phyloP scores from a whole-genome alignment of 345 rosid genomes.

The Populus alba region DNA sequence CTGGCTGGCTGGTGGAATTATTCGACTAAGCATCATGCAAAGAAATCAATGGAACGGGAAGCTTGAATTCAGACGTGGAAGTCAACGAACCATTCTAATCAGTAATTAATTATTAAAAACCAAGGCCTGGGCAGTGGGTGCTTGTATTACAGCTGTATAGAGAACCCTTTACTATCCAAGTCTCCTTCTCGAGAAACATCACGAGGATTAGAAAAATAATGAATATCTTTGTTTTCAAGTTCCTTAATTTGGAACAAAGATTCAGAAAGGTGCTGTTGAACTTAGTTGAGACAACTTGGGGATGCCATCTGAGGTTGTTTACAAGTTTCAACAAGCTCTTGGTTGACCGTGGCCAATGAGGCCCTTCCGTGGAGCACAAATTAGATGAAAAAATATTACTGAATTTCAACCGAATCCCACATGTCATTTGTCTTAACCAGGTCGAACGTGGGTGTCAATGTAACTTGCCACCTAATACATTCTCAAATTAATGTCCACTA shows the following conservation, averaged over 20 bases:
- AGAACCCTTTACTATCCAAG: background rate
- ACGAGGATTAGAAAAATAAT: background rate
- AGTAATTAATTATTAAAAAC: background rate
- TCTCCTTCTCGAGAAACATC: background rate
- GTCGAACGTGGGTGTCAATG: slow-evolving; percentile 27
- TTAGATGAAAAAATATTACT: background rate
- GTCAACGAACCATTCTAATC: background rate
- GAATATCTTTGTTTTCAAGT: slow-evolving; percentile 12
- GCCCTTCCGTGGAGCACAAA: slow-evolving; percentile 20
- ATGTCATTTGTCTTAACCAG: slow-evolving; percentile 26
- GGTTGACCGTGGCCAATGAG: background rate
- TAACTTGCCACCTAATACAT: slow-evolving; percentile 32
- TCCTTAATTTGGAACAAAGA: slow-evolving; percentile 24
- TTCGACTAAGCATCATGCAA: background rate
- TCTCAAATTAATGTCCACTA: background rate
- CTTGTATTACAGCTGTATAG: background rate
- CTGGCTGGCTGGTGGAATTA: background rate
- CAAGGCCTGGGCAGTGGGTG: background rate
- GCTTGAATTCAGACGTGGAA: background rate
- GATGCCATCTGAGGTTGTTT: background rate
- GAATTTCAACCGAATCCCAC: slow-evolving; percentile 9
- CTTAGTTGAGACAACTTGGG: background rate
- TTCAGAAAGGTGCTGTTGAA: background rate
- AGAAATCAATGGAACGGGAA: background rate
- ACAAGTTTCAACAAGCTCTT: slow-evolving; percentile 15